Evolutionary conservation across 345 rosid species (phyloP), one percentile per base, ranked within the genome.

Genomic region (Conringia planisiliqua): DNA sequence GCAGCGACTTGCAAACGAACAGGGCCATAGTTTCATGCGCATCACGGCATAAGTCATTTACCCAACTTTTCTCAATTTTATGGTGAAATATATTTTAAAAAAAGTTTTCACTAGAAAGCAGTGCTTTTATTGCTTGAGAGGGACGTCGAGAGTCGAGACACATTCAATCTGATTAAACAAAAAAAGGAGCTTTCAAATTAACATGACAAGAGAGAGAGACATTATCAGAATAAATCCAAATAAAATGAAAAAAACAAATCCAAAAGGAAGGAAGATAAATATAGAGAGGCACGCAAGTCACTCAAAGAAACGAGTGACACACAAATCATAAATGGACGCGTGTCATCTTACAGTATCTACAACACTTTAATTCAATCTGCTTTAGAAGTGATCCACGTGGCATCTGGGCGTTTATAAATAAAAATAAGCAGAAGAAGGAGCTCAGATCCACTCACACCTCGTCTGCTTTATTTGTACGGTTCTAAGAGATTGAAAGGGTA

Each of bases 401-500:
- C 72, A 8, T 43, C 7, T 47, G 5, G 27, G 13, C 10, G 40
- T 13, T 61, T 36, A 10, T 70, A 70, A 22, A n/a, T n/a, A 42
- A 47, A 52, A 35, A 10, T 0, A 62, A 2, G 40, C 27, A 61
- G 16, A 52, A 30, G 63, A 33, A 43, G 57, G 17, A 62, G 59
- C 82, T 48, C 51, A 62, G 65, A 56, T 43, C 76, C 68, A 70
- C 71, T 73, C 76, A 73, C 75, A 54, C 63, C 66, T 78, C 38
- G 58, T 74, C 61, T 59, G 62, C 62, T 24, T 22, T 12, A 6
- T 40, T 52, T 52, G 56, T 67, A 68, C 62, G 73, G 44, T 48
- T 48, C 54, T 24, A 10, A 20, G 6, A 74, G 35, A 33, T 66
- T 44, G 68, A 71, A 68, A 82, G 81, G 80, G 62, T 39, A 62